Evolutionary conservation across 1,284 basidiomycete species (phyloP).

Genomic region (Tilletia caries): DNA sequence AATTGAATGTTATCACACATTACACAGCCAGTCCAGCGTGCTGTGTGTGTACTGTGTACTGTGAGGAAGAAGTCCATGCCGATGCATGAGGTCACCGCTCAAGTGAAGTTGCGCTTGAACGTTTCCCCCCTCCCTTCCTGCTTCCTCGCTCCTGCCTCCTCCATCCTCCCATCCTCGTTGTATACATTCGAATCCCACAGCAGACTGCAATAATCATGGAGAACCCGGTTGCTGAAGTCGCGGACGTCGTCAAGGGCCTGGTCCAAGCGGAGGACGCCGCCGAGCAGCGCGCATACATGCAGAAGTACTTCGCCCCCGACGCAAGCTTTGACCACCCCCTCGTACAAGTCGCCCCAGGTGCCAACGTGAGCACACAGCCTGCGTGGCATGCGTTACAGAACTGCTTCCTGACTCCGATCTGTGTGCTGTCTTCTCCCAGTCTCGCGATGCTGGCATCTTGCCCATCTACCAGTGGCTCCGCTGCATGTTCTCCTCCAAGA

Average conservation of each 20-base stretch:
- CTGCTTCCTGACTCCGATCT: constrained; percentile 4
- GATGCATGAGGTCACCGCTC: background rate
- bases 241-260: constrained; percentile 44
- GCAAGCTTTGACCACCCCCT: constrained; percentile 50
- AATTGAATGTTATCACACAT: too few relatives aligned
- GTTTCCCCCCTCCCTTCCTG: background rate
- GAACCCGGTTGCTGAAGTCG: constrained; percentile 42
- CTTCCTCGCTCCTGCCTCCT: background rate
- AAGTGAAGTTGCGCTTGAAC: too few relatives aligned
- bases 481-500: constrained; percentile 38
- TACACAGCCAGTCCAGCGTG: too few relatives aligned
- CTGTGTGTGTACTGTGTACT: too few relatives aligned
- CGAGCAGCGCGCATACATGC: constrained; percentile 40
- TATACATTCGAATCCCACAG: background rate
- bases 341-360: constrained; percentile 37
- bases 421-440: constrained; percentile 18
- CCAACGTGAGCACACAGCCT: constrained; percentile 26
- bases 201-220: constrained; percentile 43
- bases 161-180: background rate
- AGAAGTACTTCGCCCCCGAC: constrained; percentile 43
- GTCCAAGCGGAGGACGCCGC: constrained; percentile 42
- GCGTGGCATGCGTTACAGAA: background rate
- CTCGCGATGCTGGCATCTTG: constrained; percentile 43
- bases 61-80: too few relatives aligned
- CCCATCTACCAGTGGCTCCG: constrained; percentile 51